These are phyloP conservation scores for Fusarium phyllophilum DNA, from an alignment of 2,329 filamentous ascomycete species.

Conservation along the genomic window DNA sequence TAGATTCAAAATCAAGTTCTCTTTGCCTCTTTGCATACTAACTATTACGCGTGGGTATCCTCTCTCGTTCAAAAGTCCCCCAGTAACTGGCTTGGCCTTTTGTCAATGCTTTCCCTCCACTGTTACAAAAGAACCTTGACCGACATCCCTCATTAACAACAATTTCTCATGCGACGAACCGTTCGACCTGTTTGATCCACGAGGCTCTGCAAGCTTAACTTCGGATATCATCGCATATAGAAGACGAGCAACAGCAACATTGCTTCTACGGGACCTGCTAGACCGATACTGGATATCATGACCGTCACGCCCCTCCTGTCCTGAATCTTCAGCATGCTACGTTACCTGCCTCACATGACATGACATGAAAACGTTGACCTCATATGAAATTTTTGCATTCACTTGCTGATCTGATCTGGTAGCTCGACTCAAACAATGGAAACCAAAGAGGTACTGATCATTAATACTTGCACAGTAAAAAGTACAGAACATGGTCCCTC, in stretches of 20 bases:
- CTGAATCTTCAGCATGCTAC: conserved; percentile 1
- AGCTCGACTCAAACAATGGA: conserved; percentile 13
- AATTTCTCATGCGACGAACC: conserved; percentile 12
- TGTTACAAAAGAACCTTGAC: conserved; percentile 33
- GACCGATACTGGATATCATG: conserved; percentile 6
- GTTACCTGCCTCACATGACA: conserved; percentile 22
- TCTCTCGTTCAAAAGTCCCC: conserved; percentile 39
- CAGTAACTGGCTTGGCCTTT: conserved; percentile 4
- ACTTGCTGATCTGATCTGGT: conserved; percentile 19
- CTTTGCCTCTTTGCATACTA: conserved; percentile 11
- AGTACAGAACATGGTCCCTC: conserved; percentile 40
- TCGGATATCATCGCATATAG: conserved; percentile 8
- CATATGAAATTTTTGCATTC: not conserved
- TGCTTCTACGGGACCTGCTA: not conserved
- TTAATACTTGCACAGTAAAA: conserved; percentile 43
- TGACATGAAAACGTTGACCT: not conserved
- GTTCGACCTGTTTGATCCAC: conserved; percentile 20
- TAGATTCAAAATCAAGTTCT: conserved; percentile 13
- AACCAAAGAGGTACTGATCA: conserved; percentile 36
- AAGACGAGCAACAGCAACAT: not conserved
- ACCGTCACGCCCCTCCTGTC: not conserved
- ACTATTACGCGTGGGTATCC: conserved; percentile 38
- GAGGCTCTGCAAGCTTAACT: conserved; percentile 23
- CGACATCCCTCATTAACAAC: not conserved
- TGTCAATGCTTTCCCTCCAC: conserved; percentile 13